Conservation (phyloP, 768 basidiomycete species). For the Cytidiella melzeri region DNA sequence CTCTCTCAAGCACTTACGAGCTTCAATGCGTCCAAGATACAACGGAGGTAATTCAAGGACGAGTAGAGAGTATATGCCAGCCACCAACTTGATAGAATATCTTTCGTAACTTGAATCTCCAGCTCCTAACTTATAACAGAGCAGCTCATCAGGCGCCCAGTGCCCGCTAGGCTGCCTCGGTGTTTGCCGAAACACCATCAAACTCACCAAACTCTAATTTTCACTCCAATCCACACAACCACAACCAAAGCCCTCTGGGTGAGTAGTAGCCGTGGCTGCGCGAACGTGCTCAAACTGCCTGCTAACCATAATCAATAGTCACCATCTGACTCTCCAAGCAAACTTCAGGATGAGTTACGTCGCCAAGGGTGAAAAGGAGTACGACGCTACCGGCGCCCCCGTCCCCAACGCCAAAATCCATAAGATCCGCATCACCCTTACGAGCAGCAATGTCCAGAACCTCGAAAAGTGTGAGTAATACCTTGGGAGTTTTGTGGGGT, state of each 20-base stretch:
- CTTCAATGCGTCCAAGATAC: too few relatives aligned
- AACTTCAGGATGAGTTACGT: constrained; percentile 87
- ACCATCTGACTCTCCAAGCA: constrained; percentile 68
- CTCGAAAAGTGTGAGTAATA: constrained; percentile 85
- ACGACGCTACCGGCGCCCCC: constrained; percentile 86
- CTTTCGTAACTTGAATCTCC: too few relatives aligned
- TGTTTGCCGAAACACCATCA: constrained; percentile 15
- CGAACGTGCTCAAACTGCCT: neutral
- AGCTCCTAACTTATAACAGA: too few relatives aligned
- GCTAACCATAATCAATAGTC: constrained; percentile 37
- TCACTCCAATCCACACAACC: constrained; percentile 22
- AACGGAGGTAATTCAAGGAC: too few relatives aligned
- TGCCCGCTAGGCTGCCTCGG: too few relatives aligned
- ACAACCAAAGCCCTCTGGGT: constrained; percentile 27
- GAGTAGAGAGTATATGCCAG: too few relatives aligned
- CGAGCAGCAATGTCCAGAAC: constrained; percentile 96
- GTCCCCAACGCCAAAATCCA: constrained; percentile 89
- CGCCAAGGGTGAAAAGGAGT: constrained; percentile 98
- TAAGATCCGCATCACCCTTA: constrained; percentile 99
- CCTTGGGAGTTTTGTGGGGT: too few relatives aligned
- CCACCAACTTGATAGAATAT: too few relatives aligned
- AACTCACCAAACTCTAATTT: constrained; percentile 28
- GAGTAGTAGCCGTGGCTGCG: constrained; percentile 3
- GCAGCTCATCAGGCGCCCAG: too few relatives aligned
- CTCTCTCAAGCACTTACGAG: too few relatives aligned